These are phyloP conservation scores for Dioszegia crocea DNA, from an alignment of 768 basidiomycete genomes.

Conservation along the genomic window DNA sequence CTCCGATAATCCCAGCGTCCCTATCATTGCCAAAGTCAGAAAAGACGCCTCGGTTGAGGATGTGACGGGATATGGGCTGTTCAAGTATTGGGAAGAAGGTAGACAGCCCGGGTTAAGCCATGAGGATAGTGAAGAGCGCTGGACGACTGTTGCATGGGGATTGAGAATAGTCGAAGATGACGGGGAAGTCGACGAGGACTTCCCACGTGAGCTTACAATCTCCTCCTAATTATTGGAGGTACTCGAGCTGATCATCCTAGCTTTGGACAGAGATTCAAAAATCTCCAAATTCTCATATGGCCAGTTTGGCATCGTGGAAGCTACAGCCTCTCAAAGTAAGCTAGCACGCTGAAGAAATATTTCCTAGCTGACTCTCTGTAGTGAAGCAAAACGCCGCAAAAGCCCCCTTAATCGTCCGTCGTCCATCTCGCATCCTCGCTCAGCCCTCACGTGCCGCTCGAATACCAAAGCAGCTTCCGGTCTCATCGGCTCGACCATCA, in stretches of 20 bases:
- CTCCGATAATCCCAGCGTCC: constrained; percentile 57
- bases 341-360: too few species aligned
- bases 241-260: constrained; percentile 52
- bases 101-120: constrained; percentile 52
- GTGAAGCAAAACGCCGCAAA: constrained; percentile 74
- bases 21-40: constrained; percentile 70
- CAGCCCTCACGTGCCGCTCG: constrained; percentile 51
- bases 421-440: constrained; percentile 68
- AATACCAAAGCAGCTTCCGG: not conserved
- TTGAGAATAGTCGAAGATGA: constrained; percentile 91
- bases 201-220: constrained; percentile 80
- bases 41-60: constrained; percentile 91
- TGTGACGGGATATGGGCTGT: constrained; percentile 86
- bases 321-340: constrained; percentile 58
- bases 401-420: constrained; percentile 66
- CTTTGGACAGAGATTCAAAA: constrained; percentile 80
- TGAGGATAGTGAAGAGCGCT: constrained; percentile 43
- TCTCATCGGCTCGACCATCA: constrained; percentile 5
- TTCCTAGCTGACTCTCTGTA: constrained; percentile 38
- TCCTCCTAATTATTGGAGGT: not conserved
- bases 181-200: constrained; percentile 98
- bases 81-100: constrained; percentile 87
- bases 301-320: constrained; percentile 76
- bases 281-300: constrained; percentile 84
- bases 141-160: constrained; percentile 84